Conservation (phyloP, 768 basidiomycete species). For the Phlegmacium glaucopus region DNA sequence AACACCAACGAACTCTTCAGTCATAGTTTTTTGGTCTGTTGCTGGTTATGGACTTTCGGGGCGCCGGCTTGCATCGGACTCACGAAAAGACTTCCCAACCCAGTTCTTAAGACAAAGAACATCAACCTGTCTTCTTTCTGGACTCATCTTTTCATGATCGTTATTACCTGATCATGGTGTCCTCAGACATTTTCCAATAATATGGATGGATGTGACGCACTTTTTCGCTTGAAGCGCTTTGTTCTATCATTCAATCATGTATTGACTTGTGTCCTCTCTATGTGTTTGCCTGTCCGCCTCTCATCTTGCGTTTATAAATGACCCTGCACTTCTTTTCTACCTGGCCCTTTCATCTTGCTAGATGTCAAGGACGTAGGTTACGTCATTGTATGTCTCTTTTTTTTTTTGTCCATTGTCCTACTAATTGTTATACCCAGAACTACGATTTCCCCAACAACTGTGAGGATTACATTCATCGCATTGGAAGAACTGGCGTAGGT, state of each 20-base stretch:
- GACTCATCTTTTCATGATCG: conserved; percentile 40
- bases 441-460: conserved; percentile 98
- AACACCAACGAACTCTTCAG: conserved; percentile 39
- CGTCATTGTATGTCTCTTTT: conserved; percentile 71
- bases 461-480: conserved; percentile 98
- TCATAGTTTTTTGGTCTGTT: conserved; percentile 45
- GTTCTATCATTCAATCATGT: conserved; percentile 34
- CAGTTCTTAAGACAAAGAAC: conserved; percentile 44
- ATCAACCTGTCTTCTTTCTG: conserved; percentile 52
- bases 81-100: conserved; percentile 33
- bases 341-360: conserved; percentile 39
- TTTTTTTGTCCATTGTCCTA: background rate
- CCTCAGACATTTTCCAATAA: conserved; percentile 26
- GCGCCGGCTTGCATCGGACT: conserved; percentile 35
- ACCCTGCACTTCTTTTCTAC: conserved; percentile 22
- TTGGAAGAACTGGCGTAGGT: conserved; percentile 91
- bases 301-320: conserved; percentile 23
- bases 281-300: conserved; percentile 27
- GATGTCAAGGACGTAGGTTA: conserved; percentile 99
- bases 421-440: conserved; percentile 50
- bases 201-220: conserved; percentile 29
- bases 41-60: conserved; percentile 49
- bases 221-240: conserved; percentile 47
- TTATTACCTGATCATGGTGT: conserved; percentile 28
- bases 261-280: conserved; percentile 43